These are phyloP conservation scores for Talaromyces thailandensis DNA, from an alignment of 495 filamentous ascomycete species.

Conservation along the genomic window DNA sequence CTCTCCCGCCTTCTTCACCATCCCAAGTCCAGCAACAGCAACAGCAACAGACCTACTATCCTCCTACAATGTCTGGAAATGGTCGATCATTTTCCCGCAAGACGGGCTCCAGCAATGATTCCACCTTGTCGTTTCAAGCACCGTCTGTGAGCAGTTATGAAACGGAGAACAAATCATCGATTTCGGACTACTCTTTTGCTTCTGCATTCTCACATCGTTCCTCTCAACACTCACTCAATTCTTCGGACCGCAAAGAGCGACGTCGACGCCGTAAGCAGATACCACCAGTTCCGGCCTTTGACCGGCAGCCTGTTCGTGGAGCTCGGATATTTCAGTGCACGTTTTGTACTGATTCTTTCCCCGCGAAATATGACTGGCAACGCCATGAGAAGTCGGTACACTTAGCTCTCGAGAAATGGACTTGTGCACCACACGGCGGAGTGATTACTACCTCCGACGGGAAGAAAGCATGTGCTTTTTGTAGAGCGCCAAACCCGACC, in stretches of 20 bases:
- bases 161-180: constrained; percentile 53
- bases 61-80: constrained; percentile 20
- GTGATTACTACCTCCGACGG: constrained; percentile 29
- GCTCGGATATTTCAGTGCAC: constrained; percentile 69
- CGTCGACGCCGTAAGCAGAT: constrained; percentile 57
- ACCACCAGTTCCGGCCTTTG: constrained; percentile 32
- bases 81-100: constrained; percentile 38
- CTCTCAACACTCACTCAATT: constrained; percentile 58
- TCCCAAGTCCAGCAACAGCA: constrained; percentile 14
- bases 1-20: constrained; percentile 37
- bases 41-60: constrained; percentile 10
- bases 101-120: constrained; percentile 54
- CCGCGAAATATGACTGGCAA: constrained; percentile 88
- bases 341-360: constrained; percentile 85
- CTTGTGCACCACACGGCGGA: constrained; percentile 56
- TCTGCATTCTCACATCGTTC: constrained; percentile 63
- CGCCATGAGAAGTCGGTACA: constrained; percentile 84
- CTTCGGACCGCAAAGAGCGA: constrained; percentile 58
- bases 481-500: constrained; percentile 55
- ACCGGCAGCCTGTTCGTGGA: constrained; percentile 30
- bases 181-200: constrained; percentile 55
- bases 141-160: constrained; percentile 67
- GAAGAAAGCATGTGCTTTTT: constrained; percentile 59
- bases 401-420: constrained; percentile 76
- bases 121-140: constrained; percentile 58